Conservation (phyloP, 768 basidiomycete species). For the Suillus occidentalis region DNA sequence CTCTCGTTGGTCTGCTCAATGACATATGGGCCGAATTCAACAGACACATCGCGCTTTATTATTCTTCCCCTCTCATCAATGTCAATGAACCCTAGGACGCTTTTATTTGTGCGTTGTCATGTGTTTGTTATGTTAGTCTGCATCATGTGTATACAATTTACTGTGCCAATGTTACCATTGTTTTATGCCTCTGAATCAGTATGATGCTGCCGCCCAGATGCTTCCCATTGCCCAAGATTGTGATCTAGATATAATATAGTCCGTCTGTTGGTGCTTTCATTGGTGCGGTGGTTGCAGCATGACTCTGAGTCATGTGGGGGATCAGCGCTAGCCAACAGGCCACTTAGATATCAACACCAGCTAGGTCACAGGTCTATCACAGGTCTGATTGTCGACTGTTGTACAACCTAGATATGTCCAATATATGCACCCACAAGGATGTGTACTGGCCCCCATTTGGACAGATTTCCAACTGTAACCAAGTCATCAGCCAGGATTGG, state of each 20-base stretch:
- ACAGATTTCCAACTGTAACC: not conserved
- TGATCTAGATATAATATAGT: not conserved
- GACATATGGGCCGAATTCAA: not conserved
- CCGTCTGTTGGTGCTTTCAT: not conserved
- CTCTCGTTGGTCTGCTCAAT: not conserved
- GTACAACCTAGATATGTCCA: not conserved
- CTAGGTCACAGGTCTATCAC: not conserved
- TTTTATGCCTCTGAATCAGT: not conserved
- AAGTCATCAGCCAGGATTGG: not conserved
- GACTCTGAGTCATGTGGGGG: not conserved
- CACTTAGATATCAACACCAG: not conserved
- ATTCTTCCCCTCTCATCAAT: not conserved
- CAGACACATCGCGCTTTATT: constrained; percentile 1
- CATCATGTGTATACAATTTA: not conserved
- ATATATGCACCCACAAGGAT: not conserved
- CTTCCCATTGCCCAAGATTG: not conserved
- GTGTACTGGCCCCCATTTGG: not conserved
- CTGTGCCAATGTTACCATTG: not conserved
- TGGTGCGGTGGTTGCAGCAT: not conserved
- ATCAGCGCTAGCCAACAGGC: not conserved
- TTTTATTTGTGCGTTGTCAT: not conserved
- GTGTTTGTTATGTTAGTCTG: not conserved
- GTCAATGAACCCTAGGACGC: not conserved
- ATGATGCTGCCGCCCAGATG: not conserved
- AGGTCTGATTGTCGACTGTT: not conserved